Conservation (phyloP, 805 yeast genomes). For the Pichia scutulata region DNA sequence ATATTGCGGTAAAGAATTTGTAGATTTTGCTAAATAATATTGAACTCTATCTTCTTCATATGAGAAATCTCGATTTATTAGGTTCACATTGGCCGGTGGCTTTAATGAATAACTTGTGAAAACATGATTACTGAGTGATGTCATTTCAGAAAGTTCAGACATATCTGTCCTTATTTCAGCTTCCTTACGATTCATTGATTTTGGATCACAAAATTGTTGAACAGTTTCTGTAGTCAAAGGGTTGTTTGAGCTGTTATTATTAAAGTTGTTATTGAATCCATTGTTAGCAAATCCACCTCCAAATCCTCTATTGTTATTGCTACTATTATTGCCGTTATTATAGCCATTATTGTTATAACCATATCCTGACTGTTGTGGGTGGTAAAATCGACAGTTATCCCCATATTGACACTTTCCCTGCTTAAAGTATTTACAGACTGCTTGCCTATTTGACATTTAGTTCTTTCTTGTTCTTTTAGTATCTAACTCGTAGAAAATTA, state of each 20-base stretch:
- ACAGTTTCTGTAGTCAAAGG: background rate
- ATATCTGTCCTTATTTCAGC: slow-evolving; percentile 22
- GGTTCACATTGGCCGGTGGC: slow-evolving; percentile 39
- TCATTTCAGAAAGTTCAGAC: slow-evolving; percentile 8
- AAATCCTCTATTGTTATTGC: slow-evolving; percentile 5
- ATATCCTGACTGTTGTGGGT: slow-evolving; percentile 20
- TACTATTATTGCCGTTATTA: slow-evolving; percentile 5
- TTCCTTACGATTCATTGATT: slow-evolving; percentile 3
- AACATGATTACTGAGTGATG: slow-evolving; percentile 23
- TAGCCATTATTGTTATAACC: slow-evolving; percentile 4
- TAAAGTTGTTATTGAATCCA: background rate
- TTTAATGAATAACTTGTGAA: slow-evolving; percentile 42
- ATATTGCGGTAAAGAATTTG: slow-evolving; percentile 32
- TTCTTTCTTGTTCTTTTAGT: background rate
- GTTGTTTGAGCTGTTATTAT: background rate
- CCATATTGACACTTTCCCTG: slow-evolving; percentile 37
- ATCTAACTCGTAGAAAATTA: background rate
- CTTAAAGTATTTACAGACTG: slow-evolving; percentile 38
- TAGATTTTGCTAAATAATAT: slow-evolving; percentile 34
- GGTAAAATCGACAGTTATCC: slow-evolving; percentile 36
- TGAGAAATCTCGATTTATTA: slow-evolving; percentile 45
- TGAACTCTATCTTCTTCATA: slow-evolving; percentile 45
- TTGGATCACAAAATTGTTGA: slow-evolving; percentile 7
- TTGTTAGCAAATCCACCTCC: slow-evolving; percentile 1
- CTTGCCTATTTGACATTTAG: slow-evolving; percentile 18